Percentiles rank a stretch among this genome's conserved stretches.
phyloP scores from a whole-genome alignment of 2,329 filamentous ascomycete genomes.

The Paraconiothyrium brasiliense region DNA sequence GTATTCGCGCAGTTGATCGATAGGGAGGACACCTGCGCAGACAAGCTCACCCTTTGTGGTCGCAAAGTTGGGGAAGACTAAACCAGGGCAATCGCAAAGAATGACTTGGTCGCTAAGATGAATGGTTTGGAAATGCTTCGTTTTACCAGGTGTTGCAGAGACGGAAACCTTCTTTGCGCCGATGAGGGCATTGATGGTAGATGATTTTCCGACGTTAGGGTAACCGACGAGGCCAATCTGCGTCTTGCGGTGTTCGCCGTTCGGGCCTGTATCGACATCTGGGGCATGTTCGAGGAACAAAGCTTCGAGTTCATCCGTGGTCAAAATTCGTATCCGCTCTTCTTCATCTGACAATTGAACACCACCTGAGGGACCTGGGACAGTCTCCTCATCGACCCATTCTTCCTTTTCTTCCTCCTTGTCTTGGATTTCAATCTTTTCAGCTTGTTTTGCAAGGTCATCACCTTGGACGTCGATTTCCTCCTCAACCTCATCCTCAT shows the following conservation, averaged over 20 bases:
- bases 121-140: constrained; percentile 99
- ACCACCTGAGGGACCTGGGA: constrained; percentile 47
- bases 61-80: constrained; percentile 98
- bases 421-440: constrained; percentile 59
- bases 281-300: constrained; percentile 84
- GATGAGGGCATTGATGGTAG: constrained; percentile 98
- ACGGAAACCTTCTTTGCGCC: constrained; percentile 99
- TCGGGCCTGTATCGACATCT: constrained; percentile 61
- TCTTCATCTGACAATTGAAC: constrained; percentile 50
- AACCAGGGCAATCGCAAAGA: constrained; percentile 96
- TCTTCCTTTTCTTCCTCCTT: constrained; percentile 52
- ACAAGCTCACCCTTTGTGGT: constrained; percentile 96
- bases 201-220: constrained; percentile 98
- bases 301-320: constrained; percentile 89
- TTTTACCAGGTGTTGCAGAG: constrained; percentile 96
- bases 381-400: constrained; percentile 52
- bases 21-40: constrained; percentile 92
- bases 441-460: constrained; percentile 52
- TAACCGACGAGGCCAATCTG: constrained; percentile 96
- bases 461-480: constrained; percentile 62
- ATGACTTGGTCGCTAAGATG: constrained; percentile 90
- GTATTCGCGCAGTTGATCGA: constrained; percentile 94
- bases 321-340: constrained; percentile 75
- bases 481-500: constrained; percentile 56
- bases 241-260: constrained; percentile 70